Evolutionary conservation across 495 filamentous ascomycete species (phyloP).

Genomic region (Oidiodendron maius): DNA sequence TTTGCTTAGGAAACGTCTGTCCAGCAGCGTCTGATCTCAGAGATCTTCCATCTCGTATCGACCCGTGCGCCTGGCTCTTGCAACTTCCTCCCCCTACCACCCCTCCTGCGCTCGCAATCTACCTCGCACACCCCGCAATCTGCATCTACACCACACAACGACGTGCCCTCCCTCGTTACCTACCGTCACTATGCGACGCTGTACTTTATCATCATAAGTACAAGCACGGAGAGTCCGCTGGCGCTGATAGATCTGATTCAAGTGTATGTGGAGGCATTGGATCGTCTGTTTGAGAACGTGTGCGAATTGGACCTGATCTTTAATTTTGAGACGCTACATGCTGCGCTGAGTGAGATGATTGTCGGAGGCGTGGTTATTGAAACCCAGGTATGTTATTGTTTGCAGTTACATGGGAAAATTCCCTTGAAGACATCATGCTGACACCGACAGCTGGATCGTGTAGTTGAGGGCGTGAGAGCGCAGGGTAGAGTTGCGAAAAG

Average conservation of each 20-base stretch:
- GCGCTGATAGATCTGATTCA: conserved; percentile 95
- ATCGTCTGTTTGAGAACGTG: conserved; percentile 94
- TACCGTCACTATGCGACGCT: conserved; percentile 98
- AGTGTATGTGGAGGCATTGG: conserved; percentile 93
- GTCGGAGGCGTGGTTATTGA: conserved; percentile 95
- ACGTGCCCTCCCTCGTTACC: conserved; percentile 89
- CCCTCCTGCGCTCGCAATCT: conserved; percentile 32
- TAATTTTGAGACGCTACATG: conserved; percentile 96
- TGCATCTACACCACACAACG: conserved; percentile 61
- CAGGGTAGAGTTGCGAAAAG: conserved; percentile 73
- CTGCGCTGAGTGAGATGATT: conserved; percentile 87
- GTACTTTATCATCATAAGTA: conserved; percentile 96
- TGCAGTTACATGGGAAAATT: conserved; percentile 62
- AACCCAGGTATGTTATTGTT: conserved; percentile 41
- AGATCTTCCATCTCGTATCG: conserved; percentile 96
- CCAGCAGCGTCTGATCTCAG: conserved; percentile 90
- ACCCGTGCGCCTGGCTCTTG: conserved; percentile 82
- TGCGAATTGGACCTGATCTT: conserved; percentile 98
- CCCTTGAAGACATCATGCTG: conserved; percentile 21
- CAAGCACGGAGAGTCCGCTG: conserved; percentile 93
- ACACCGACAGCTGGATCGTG: conserved; percentile 26
- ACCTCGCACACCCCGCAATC: conserved; percentile 42
- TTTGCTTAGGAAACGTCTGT: conserved; percentile 75
- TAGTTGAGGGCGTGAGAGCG: conserved; percentile 76
- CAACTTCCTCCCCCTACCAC: conserved; percentile 81